phyloP scores from a whole-genome alignment of 1,284 basidiomycete species.

The Irpex sp. region DNA sequence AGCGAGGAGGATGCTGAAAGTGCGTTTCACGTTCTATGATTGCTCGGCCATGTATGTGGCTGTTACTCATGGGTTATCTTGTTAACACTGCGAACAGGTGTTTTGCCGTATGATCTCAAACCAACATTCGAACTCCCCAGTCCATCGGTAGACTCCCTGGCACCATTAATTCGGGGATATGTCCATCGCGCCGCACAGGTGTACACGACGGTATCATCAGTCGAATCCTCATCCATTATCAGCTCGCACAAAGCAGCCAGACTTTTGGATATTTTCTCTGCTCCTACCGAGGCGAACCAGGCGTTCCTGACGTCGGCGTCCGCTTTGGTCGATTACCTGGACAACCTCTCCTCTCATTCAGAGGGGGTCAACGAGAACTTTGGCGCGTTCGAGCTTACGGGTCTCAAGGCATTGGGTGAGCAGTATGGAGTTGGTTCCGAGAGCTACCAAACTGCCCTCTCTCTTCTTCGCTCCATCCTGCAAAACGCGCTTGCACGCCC shows the following conservation, averaged over 20 bases:
- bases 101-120: constrained; percentile 32
- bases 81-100: constrained; percentile 26
- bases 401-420: constrained; percentile 44
- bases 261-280: constrained; percentile 40
- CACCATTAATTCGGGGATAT: constrained; percentile 51
- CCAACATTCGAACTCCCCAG: constrained; percentile 17
- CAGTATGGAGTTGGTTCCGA: constrained; percentile 48
- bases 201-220: constrained; percentile 43
- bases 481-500: constrained; percentile 34
- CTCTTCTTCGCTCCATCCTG: constrained; percentile 42
- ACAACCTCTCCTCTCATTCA: constrained; percentile 24
- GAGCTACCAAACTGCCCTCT: constrained; percentile 46
- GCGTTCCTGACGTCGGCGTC: constrained; percentile 43
- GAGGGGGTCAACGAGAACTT: constrained; percentile 37
- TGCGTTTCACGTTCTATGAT: constrained; percentile 30
- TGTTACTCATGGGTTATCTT: constrained; percentile 45
- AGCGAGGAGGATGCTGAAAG: constrained; percentile 57
- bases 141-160: constrained; percentile 30
- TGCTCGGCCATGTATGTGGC: constrained; percentile 8
- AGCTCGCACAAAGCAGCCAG: constrained; percentile 28
- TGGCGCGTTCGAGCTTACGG: constrained; percentile 55
- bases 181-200: constrained; percentile 52
- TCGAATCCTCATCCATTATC: neutral
- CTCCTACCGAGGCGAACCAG: constrained; percentile 34
- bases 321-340: constrained; percentile 46